Conservation (phyloP, 306 rosid genomes). For the Potentilla sterilis region DNA sequence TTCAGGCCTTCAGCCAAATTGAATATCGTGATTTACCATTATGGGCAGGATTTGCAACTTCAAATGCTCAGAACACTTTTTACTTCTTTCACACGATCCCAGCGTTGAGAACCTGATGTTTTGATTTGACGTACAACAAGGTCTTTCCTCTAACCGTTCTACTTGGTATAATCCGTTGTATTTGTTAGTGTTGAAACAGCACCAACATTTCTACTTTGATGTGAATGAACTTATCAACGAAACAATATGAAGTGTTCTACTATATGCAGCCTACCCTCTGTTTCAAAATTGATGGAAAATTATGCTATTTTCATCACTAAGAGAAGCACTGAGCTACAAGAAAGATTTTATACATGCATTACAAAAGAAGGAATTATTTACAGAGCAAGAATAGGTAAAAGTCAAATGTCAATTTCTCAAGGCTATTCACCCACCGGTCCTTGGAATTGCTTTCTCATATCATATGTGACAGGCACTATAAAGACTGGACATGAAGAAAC, state of each 20-base stretch:
- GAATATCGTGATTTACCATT: too few relatives aligned
- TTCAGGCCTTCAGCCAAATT: too few relatives aligned
- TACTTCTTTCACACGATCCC: too few relatives aligned
- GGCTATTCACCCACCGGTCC: not conserved
- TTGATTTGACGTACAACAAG: too few relatives aligned
- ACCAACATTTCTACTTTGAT: not conserved
- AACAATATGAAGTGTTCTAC: too few relatives aligned
- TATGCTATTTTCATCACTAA: not conserved
- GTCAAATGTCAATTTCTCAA: not conserved
- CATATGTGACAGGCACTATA: not conserved
- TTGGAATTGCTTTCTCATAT: not conserved
- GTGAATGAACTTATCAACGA: not conserved
- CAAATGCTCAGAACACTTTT: too few relatives aligned
- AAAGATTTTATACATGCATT: slow-evolving; percentile 1
- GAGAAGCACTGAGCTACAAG: not conserved
- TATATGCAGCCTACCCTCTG: not conserved
- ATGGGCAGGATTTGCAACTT: too few relatives aligned
- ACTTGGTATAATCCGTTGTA: too few relatives aligned
- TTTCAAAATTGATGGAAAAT: not conserved
- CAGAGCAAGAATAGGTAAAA: not conserved
- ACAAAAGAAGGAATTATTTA: not conserved
- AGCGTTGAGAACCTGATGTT: too few relatives aligned
- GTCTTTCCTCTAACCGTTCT: too few relatives aligned
- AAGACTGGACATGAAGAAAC: not conserved
- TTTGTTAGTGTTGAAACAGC: not conserved